Conservation (phyloP, 441 rosid genomes). For the Pelargonium hybrid region DNA sequence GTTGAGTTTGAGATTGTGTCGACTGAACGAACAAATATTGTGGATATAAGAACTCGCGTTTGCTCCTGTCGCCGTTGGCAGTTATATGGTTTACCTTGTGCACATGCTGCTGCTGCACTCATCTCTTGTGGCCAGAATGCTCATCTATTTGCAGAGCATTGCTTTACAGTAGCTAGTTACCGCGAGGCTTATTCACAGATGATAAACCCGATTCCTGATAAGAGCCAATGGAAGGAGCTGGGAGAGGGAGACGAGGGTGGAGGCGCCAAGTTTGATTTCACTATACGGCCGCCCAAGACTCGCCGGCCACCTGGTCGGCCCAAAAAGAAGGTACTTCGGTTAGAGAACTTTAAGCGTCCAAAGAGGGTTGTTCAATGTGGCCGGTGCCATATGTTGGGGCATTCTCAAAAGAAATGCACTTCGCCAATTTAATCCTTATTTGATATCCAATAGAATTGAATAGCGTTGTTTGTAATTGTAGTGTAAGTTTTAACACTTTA, state of each 20-base stretch:
- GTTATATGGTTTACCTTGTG: constrained; percentile 84
- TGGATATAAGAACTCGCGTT: constrained; percentile 78
- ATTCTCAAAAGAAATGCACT: constrained; percentile 97
- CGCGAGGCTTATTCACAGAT: constrained; percentile 34
- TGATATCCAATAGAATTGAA: background rate
- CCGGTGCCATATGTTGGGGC: constrained; percentile 91
- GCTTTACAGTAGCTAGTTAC: constrained; percentile 89
- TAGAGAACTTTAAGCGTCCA: constrained; percentile 71
- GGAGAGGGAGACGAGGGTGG: constrained; percentile 45
- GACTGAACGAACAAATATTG: constrained; percentile 84
- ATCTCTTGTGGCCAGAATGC: constrained; percentile 95
- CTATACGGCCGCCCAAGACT: constrained; percentile 74
- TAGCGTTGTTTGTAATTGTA: background rate
- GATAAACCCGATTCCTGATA: constrained; percentile 80
- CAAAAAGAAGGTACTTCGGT: constrained; percentile 78
- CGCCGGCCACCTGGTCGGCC: constrained; percentile 93
- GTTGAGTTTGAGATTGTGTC: constrained; percentile 93
- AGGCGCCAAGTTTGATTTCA: constrained; percentile 24
- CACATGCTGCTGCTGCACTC: constrained; percentile 92
- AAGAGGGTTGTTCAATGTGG: constrained; percentile 95
- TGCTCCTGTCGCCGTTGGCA: constrained; percentile 97
- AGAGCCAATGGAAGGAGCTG: constrained; percentile 62
- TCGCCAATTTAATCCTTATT: constrained; percentile 47
- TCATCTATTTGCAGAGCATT: constrained; percentile 84
- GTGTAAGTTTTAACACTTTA: background rate